These are phyloP conservation scores for Nematodospora anomalae DNA, from an alignment of 1,139 yeast species.

Conservation along the genomic window DNA sequence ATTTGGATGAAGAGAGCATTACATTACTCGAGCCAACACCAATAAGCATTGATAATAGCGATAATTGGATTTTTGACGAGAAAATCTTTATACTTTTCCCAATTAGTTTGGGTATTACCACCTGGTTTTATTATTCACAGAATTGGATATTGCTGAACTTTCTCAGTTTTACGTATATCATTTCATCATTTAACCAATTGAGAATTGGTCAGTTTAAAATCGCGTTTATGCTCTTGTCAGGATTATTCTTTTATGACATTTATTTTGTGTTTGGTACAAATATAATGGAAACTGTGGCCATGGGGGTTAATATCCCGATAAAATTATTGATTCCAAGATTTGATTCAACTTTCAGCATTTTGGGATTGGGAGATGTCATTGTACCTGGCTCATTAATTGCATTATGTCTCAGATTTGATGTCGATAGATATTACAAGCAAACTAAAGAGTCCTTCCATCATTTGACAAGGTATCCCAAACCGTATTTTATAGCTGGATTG, in stretches of 20 bases:
- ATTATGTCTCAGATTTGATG: constrained; percentile 52
- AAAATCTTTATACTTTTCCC: constrained; percentile 30
- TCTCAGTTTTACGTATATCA: constrained; percentile 34
- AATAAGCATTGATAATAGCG: constrained; percentile 1
- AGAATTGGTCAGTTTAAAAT: constrained; percentile 42
- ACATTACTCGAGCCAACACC: constrained; percentile 8
- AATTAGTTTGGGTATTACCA: constrained; percentile 18
- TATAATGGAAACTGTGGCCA: constrained; percentile 65
- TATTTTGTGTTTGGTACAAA: constrained; percentile 66
- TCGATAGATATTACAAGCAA: constrained; percentile 33
- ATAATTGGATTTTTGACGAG: constrained; percentile 33
- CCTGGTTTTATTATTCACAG: constrained; percentile 22
- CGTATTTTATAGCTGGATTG: constrained; percentile 47
- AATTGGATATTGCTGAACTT: constrained; percentile 36
- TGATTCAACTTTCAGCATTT: constrained; percentile 18
- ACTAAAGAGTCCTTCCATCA: constrained; percentile 35
- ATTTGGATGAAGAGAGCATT: constrained; percentile 8
- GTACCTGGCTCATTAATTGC: constrained; percentile 55
- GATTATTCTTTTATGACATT: constrained; percentile 61
- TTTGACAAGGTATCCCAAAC: constrained; percentile 34
- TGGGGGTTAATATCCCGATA: constrained; percentile 53
- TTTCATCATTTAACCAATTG: constrained; percentile 32
- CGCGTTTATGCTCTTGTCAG: constrained; percentile 44
- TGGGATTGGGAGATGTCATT: constrained; percentile 64
- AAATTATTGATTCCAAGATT: constrained; percentile 50